phyloP scores from a whole-genome alignment of 1,139 yeast species.

The Protomyces inouyei region DNA sequence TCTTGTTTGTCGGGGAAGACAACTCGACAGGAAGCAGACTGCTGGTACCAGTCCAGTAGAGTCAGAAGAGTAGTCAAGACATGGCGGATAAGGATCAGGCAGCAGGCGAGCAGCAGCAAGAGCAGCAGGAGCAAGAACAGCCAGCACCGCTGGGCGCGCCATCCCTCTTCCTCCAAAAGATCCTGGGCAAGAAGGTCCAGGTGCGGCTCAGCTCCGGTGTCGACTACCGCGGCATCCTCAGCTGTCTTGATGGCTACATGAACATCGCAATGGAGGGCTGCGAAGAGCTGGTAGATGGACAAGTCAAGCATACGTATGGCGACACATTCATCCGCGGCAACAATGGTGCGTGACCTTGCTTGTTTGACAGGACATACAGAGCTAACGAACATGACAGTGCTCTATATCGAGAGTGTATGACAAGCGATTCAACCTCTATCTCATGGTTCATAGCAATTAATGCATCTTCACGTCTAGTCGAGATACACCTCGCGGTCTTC shows the following conservation, averaged over 20 bases:
- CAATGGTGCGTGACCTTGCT: constrained; percentile 50
- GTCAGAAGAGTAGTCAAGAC: not conserved
- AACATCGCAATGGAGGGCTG: constrained; percentile 81
- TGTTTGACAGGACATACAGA: not conserved
- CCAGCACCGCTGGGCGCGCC: constrained; percentile 16
- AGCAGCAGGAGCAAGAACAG: not conserved
- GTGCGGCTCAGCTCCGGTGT: constrained; percentile 86
- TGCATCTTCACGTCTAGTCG: not conserved
- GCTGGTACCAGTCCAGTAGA: too few relatives aligned
- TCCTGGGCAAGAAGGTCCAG: constrained; percentile 71
- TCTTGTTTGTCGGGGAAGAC: not conserved
- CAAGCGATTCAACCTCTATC: not conserved
- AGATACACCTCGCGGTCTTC: constrained; percentile 17
- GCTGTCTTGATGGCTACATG: constrained; percentile 95
- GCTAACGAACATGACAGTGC: not conserved
- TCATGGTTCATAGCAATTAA: not conserved
- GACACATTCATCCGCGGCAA: constrained; percentile 95
- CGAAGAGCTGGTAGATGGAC: constrained; percentile 58
- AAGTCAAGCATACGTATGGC: constrained; percentile 58
- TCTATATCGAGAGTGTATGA: not conserved
- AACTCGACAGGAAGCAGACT: too few relatives aligned
- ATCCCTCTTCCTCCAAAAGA: constrained; percentile 58
- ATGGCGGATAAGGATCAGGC: too few relatives aligned
- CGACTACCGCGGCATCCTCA: constrained; percentile 69
- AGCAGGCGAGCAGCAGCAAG: not conserved